Evolutionary conservation across 352 stramenopile species (phyloP).

Genomic region (Aphanomyces stellatus): DNA sequence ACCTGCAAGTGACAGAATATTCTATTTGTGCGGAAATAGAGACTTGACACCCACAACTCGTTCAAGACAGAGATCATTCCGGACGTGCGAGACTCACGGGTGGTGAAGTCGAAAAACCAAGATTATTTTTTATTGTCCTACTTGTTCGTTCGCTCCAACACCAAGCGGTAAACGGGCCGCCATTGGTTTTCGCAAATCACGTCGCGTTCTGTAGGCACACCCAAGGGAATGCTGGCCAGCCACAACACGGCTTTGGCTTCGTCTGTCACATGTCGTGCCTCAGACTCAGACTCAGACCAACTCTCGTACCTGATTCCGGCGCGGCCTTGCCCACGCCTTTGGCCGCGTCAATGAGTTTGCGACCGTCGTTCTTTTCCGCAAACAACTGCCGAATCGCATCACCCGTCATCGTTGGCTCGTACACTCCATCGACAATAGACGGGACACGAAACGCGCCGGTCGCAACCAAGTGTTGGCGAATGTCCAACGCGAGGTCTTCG

Average conservation of each 20-base stretch:
- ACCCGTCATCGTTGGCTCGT: background rate
- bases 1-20: no score
- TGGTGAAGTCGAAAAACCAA: no score
- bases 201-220: background rate
- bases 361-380: background rate
- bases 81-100: no score
- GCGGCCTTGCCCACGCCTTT: background rate
- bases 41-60: no score
- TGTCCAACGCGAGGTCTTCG: constrained; percentile 2
- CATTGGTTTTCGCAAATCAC: constrained; percentile 12
- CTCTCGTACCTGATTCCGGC: background rate
- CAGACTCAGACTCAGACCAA: no score
- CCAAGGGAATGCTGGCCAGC: background rate
- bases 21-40: no score
- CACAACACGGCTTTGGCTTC: background rate
- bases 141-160: background rate
- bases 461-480: background rate
- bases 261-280: no score
- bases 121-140: no score
- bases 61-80: no score
- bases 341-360: background rate
- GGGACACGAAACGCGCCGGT: background rate
- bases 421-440: background rate
- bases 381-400: background rate
- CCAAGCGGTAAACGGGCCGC: background rate